Evolutionary conservation across 2,329 filamentous ascomycete genomes (phyloP).

Genomic region (Graphiopsis chlorocephala): DNA sequence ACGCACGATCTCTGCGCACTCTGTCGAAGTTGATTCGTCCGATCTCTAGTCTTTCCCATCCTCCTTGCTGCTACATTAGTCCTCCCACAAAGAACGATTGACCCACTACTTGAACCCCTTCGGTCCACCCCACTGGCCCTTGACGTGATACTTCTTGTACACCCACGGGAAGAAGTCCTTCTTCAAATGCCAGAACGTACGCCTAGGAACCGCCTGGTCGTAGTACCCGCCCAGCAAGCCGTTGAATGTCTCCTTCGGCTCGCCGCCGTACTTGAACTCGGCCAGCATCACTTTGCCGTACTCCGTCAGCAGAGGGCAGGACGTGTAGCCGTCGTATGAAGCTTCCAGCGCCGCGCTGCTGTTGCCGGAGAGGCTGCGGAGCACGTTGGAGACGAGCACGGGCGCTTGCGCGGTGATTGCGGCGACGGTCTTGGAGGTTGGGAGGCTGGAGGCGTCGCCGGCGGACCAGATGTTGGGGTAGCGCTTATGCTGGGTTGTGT

Average conservation of each 20-base stretch:
- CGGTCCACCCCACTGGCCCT: conserved; percentile 56
- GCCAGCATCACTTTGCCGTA: conserved; percentile 63
- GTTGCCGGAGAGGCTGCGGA: conserved; percentile 28
- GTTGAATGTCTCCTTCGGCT: conserved; percentile 62
- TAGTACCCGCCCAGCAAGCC: conserved; percentile 53
- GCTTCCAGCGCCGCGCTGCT: conserved; percentile 25
- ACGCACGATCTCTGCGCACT: background rate
- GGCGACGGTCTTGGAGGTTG: conserved; percentile 41
- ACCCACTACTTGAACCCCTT: conserved; percentile 44
- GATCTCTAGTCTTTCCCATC: background rate
- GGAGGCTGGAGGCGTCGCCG: conserved; percentile 38
- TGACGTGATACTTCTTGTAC: conserved; percentile 51
- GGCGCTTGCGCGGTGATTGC: conserved; percentile 40
- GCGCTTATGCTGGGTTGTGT: conserved; percentile 38
- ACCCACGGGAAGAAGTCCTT: conserved; percentile 69
- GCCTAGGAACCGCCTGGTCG: conserved; percentile 56
- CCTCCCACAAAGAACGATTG: background rate
- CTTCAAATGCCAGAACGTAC: conserved; percentile 61
- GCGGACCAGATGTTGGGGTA: conserved; percentile 40
- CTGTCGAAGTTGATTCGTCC: background rate
- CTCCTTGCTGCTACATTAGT: background rate
- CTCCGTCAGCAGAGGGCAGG: conserved; percentile 37
- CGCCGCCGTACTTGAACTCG: conserved; percentile 64
- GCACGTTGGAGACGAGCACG: conserved; percentile 36
- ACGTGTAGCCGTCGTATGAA: conserved; percentile 40